Percentiles rank a stretch among this genome's conserved stretches.
These are phyloP conservation scores for Neospora caninum DNA, from an alignment of 169 alveolate species.

Conservation along the genomic window DNA sequence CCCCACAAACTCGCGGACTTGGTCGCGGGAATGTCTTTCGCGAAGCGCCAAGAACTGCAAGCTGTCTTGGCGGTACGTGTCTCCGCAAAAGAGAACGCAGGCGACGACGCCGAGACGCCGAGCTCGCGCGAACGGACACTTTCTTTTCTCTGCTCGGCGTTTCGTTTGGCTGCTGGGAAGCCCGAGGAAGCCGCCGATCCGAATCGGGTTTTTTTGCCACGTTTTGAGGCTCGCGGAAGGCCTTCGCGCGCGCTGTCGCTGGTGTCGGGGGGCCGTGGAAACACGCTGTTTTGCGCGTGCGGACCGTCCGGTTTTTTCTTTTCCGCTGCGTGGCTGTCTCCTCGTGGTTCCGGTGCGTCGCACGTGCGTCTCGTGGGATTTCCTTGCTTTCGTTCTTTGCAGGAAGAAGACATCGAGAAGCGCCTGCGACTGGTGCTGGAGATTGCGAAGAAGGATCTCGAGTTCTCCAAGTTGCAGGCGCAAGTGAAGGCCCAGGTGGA, in stretches of 20 bases:
- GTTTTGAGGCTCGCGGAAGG: too few relatives aligned
- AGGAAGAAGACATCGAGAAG: slow-evolving; percentile 79
- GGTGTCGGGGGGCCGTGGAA: too few relatives aligned
- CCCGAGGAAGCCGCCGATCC: too few relatives aligned
- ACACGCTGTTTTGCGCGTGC: too few relatives aligned
- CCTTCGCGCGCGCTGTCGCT: too few relatives aligned
- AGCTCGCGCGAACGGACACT: too few relatives aligned
- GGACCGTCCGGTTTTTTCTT: too few relatives aligned
- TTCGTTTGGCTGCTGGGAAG: too few relatives aligned
- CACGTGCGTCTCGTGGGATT: not conserved
- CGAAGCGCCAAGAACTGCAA: slow-evolving; percentile 81
- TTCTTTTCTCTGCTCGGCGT: too few relatives aligned
- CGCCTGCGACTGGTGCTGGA: slow-evolving; percentile 79
- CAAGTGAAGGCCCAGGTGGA: slow-evolving; percentile 80
- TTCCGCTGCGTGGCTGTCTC: too few relatives aligned
- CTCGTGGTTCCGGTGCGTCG: not conserved
- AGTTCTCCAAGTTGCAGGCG: slow-evolving; percentile 77
- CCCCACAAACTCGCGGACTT: slow-evolving; percentile 83
- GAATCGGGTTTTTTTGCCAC: too few relatives aligned
- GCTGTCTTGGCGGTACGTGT: slow-evolving; percentile 72
- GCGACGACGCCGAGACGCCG: too few relatives aligned
- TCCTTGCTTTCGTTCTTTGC: not conserved
- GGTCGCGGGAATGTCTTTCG: slow-evolving; percentile 83
- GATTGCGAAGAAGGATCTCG: slow-evolving; percentile 82
- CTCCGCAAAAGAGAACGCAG: not conserved